These are phyloP conservation scores for Colletotrichum lupini DNA, from an alignment of 2,329 filamentous ascomycete species.

Conservation along the genomic window DNA sequence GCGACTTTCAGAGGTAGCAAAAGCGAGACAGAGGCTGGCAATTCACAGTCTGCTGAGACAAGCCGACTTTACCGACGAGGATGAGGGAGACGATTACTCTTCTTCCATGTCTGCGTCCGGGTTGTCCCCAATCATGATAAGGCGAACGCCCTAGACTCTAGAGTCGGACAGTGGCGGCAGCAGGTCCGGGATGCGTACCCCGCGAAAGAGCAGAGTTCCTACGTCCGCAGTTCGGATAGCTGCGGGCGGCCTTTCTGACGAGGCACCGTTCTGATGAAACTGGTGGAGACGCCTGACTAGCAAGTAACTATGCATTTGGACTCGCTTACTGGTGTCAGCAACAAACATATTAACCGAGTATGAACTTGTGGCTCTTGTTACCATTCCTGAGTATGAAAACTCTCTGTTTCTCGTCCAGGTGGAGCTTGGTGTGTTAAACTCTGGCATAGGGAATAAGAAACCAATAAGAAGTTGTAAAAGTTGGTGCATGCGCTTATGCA, in stretches of 20 bases:
- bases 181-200: not conserved
- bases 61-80: constrained; percentile 41
- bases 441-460: too few species aligned
- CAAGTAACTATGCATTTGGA: too few species aligned
- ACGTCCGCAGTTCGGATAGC: not conserved
- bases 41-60: constrained; percentile 44
- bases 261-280: not conserved
- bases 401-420: too few species aligned
- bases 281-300: not conserved
- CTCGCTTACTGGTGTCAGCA: not conserved
- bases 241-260: not conserved
- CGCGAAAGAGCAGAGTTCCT: not conserved
- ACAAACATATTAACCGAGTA: too few species aligned
- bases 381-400: too few species aligned
- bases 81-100: constrained; percentile 34
- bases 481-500: too few species aligned
- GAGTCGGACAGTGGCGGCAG: not conserved
- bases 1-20: constrained; percentile 38
- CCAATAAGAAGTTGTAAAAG: too few species aligned
- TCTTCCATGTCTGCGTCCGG: constrained; percentile 7
- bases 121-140: constrained; percentile 5
- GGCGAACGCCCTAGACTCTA: constrained; percentile 10
- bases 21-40: constrained; percentile 39
- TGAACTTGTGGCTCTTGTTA: too few species aligned
- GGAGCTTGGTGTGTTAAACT: too few species aligned